Base-by-base conservation (phyloP, 2,329 filamentous ascomycete species). In the Chlorencoelia australis region DNA sequence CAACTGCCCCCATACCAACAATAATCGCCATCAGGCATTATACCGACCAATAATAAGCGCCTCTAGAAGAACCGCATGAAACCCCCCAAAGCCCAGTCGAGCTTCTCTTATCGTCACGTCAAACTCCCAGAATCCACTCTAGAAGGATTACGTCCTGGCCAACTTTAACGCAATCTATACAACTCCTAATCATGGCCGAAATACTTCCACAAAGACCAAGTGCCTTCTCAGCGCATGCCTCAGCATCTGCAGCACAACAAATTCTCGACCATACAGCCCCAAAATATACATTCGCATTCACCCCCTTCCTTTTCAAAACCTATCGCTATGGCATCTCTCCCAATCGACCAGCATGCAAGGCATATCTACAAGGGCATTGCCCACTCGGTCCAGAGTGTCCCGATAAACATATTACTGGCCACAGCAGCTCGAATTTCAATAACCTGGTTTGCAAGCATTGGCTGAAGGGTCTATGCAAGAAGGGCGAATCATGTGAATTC, bases 361-460 rank as follows among this genome's bases (percentile, higher is more conserved):
- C 87, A 42, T 95, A 86, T 65, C 71, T 82, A 42, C 74, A 85
- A 43, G 87, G 86, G 27, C 81, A 88, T 62, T 96, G 91, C 56
- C 86, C 88, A 1, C 72, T 88, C 44, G 89, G 88, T 25, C 77
- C 81, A 43, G 71, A 75, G 38, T 96, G 91, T 59, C 76, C 86
- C 2, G 87, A 96, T 61, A 82, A 86, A 33, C 89, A 96, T 66
- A 49, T 47, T 50, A 54, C 52, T 61, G 67, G 44, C 8, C 46
- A 46, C 27, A 50, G 38, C 29, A 44, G 43, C 15, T 66, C 66
- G 26, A 77, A 76, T 21, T 81, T 81, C 58, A 84, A 81, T 64
- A 82, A 74, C 56, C 76, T 96, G 11, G 89, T 98, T 43, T 98
- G 91, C 76, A 98, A 98, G 67, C 91, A 96, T 69, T 96, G 91